phyloP scores from a whole-genome alignment of 2,329 filamentous ascomycete species.

The Trichophyton verrucosum region DNA sequence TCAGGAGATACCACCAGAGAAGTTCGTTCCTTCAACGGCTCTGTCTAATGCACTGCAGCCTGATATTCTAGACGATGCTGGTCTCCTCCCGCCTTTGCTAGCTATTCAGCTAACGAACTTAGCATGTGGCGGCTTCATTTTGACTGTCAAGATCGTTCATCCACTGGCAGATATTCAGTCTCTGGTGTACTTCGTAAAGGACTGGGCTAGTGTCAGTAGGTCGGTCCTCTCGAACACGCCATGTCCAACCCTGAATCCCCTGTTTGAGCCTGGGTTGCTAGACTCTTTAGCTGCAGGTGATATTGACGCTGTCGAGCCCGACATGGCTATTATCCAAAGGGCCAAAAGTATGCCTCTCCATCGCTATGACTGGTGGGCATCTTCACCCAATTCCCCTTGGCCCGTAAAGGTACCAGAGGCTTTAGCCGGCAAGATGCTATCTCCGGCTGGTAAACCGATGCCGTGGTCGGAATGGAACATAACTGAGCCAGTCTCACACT shows the following conservation, averaged over 20 bases:
- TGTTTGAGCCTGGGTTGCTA: not conserved
- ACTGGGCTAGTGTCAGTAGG: slow-evolving; percentile 27
- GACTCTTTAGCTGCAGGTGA: not conserved
- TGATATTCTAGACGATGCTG: slow-evolving; percentile 19
- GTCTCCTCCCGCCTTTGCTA: slow-evolving; percentile 18
- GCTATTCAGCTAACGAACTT: slow-evolving; percentile 33
- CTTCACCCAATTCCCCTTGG: not conserved
- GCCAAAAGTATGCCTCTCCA: not conserved
- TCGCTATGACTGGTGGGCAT: slow-evolving; percentile 1
- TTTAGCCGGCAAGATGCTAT: too few species aligned
- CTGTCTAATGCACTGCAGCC: not conserved
- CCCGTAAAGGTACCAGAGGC: not conserved
- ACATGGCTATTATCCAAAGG: not conserved
- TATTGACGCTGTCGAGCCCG: not conserved
- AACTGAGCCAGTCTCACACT: slow-evolving; percentile 17
- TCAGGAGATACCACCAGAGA: not conserved
- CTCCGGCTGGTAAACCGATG: not conserved
- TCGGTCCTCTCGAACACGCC: slow-evolving; percentile 13
- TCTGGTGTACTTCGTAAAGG: slow-evolving; percentile 33
- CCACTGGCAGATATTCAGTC: slow-evolving; percentile 35
- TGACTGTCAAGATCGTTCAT: slow-evolving; percentile 35
- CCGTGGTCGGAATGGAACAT: not conserved
- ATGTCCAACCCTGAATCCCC: slow-evolving; percentile 28
- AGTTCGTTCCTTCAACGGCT: not conserved
- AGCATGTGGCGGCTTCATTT: slow-evolving; percentile 30